Evolutionary conservation across 2,329 filamentous ascomycete genomes (phyloP), one percentile per base, ranked within the genome.

Genomic region (Fusarium metavorans): DNA sequence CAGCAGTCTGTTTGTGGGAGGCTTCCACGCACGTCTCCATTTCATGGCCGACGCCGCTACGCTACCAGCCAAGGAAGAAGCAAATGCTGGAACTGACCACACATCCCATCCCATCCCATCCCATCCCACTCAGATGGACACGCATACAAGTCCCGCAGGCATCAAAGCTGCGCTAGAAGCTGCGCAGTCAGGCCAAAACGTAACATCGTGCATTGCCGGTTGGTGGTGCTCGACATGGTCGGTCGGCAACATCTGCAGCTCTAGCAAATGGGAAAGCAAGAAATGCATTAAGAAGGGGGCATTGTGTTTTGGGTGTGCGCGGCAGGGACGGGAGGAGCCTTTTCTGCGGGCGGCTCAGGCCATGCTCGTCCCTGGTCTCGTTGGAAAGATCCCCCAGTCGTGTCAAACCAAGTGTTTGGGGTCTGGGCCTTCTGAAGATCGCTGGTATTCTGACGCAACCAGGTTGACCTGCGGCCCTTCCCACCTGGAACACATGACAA

Each of bases 241-340:
- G 56, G 48, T 67, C 25, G 43, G 54, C 34, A 73, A 61, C 60
- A 59, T 65, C 45, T 62, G 66, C 58, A 67, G 34, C 41, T 56
- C 39, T 56, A 25, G 32, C 72, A 61, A 75, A 70, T 75, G 48
- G 54, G 66, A 54, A 60, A 62, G 43, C 48, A 27, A 60, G 35
- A 54, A 41, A 52, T 59, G 45, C 48, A 64, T 59, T 41, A 20
- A 27, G 67, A 69, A 54, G 72, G 72, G 64, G 69, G 63, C 35
- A 66, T 45, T 56, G 64, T 39, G 50, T 58, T 56, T 71, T 72
- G 70, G 74, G 77, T 64, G 66, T 63, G 67, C 74, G 76, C 76
- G 78, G 80, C 74, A 77, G 78, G 74, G 77, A 80, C 80, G 80
- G 80, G 80, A 82, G 73, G 80, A 81, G 78, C 80, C 80, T 82